phyloP scores from a whole-genome alignment of 352 stramenopile species.

The Lagenidium giganteum region DNA sequence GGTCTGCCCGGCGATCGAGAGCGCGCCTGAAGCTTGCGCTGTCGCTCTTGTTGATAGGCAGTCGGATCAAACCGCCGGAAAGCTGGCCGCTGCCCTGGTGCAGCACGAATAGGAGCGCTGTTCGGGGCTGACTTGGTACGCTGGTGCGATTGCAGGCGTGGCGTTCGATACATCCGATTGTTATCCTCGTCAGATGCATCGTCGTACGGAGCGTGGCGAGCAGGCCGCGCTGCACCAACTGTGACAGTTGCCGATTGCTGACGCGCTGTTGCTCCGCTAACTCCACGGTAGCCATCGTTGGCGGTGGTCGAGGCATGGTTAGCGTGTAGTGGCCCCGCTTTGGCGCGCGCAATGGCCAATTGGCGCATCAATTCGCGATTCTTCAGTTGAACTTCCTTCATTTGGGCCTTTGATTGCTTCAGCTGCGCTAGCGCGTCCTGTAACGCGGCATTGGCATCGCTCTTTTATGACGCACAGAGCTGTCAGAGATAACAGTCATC shows the following conservation, averaged over 20 bases:
- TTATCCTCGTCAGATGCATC: too few relatives aligned
- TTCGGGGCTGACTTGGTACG: too few relatives aligned
- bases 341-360: constrained; percentile 54
- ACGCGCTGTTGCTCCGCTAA: too few relatives aligned
- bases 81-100: constrained; percentile 7
- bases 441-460: constrained; percentile 41
- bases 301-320: not conserved
- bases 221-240: too few relatives aligned
- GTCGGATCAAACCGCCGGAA: constrained; percentile 79
- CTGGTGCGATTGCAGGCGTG: too few relatives aligned
- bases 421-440: constrained; percentile 55
- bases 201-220: too few relatives aligned
- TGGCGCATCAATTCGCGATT: constrained; percentile 74
- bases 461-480: constrained; percentile 15
- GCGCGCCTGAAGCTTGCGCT: constrained; percentile 38
- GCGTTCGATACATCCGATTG: too few relatives aligned
- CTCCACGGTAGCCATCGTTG: too few relatives aligned
- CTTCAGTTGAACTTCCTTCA: constrained; percentile 65
- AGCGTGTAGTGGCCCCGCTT: constrained; percentile 17
- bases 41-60: constrained; percentile 72
- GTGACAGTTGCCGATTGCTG: too few relatives aligned
- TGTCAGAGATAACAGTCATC: not conserved
- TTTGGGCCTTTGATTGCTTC: constrained; percentile 45
- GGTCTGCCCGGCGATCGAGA: constrained; percentile 16
- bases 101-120: too few relatives aligned